phyloP scores from a whole-genome alignment of 2,329 filamentous ascomycete species.

The Pseudogymnoascus sp. region DNA sequence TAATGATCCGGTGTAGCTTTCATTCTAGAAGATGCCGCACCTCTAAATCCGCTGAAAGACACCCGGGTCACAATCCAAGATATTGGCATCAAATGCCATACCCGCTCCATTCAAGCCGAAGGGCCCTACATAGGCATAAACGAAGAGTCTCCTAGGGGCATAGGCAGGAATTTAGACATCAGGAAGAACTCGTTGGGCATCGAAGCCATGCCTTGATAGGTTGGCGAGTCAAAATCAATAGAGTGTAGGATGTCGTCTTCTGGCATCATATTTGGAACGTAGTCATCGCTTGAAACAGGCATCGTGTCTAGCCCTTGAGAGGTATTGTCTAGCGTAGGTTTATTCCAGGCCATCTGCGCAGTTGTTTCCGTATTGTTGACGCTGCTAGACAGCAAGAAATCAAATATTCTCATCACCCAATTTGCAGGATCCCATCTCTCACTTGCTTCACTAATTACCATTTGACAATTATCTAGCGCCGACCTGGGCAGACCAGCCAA shows the following conservation, averaged over 20 bases:
- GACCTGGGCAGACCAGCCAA: slow-evolving; percentile 4
- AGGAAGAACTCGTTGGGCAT: slow-evolving; percentile 11
- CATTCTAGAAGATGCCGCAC: too few species aligned
- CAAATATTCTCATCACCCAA: slow-evolving; percentile 13
- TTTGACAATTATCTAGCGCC: slow-evolving; percentile 12
- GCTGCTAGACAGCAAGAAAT: slow-evolving; percentile 12
- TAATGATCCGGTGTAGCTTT: too few species aligned
- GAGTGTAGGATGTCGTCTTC: slow-evolving; percentile 11
- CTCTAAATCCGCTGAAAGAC: too few species aligned
- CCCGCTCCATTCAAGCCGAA: too few species aligned
- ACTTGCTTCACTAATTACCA: slow-evolving; percentile 11
- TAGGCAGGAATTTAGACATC: slow-evolving; percentile 10
- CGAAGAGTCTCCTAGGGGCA: slow-evolving; percentile 6
- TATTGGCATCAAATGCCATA: too few species aligned
- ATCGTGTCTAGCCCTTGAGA: not conserved
- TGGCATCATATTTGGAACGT: slow-evolving; percentile 1
- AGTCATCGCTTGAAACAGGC: slow-evolving; percentile 6
- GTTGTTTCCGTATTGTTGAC: not conserved
- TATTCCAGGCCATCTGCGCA: too few species aligned
- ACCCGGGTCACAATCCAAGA: too few species aligned
- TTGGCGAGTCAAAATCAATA: slow-evolving; percentile 11
- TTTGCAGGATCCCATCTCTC: slow-evolving; percentile 13
- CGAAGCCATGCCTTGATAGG: slow-evolving; percentile 9
- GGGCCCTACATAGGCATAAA: slow-evolving; percentile 8
- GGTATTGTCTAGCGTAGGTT: too few species aligned